These are phyloP conservation scores for Coemansia sp. DNA, from an alignment of 192 early-diverging fungal species.

Conservation along the genomic window DNA sequence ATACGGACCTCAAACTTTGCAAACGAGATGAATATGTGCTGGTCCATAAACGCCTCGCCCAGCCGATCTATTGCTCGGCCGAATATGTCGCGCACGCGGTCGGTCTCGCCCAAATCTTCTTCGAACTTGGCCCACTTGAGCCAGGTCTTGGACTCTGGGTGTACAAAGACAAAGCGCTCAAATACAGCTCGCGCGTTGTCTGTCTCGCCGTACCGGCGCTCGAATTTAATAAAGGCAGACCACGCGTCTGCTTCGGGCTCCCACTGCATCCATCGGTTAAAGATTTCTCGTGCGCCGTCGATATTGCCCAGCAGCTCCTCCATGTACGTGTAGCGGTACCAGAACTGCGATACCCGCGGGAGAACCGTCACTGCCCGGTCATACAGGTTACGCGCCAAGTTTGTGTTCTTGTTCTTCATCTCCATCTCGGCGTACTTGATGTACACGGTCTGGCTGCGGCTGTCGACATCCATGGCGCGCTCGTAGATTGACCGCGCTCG, in stretches of 20 bases:
- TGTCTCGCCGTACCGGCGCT: conserved; percentile 84
- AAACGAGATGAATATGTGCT: conserved; percentile 94
- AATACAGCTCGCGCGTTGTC: conserved; percentile 82
- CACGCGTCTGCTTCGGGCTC: conserved; percentile 93
- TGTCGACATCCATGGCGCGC: conserved; percentile 91
- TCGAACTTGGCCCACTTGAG: conserved; percentile 97
- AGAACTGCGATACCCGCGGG: conserved; percentile 83
- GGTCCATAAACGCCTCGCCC: conserved; percentile 90
- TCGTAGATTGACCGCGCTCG: conserved; percentile 89
- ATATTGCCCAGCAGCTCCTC: conserved; percentile 96
- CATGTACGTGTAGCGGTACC: conserved; percentile 98
- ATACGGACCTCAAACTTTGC: conserved; percentile 92
- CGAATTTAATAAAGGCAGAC: conserved; percentile 95
- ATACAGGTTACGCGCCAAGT: conserved; percentile 91
- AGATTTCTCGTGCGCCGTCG: conserved; percentile 85
- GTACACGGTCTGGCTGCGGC: conserved; percentile 83
- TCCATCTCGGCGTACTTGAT: conserved; percentile 97
- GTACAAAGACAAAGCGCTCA: conserved; percentile 83
- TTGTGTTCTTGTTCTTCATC: conserved; percentile 95
- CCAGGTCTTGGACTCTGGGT: conserved; percentile 96
- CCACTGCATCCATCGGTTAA: conserved; percentile 99
- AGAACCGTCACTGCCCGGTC: conserved; percentile 90
- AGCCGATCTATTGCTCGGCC: conserved; percentile 84
- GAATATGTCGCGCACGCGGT: conserved; percentile 82
- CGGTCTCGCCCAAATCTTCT: conserved; percentile 75